A percentile compares a stretch with the other conserved stretches of the same genome.
phyloP scores from a whole-genome alignment of 2,329 filamentous ascomycete genomes.

The Lachnellula occidentalis region DNA sequence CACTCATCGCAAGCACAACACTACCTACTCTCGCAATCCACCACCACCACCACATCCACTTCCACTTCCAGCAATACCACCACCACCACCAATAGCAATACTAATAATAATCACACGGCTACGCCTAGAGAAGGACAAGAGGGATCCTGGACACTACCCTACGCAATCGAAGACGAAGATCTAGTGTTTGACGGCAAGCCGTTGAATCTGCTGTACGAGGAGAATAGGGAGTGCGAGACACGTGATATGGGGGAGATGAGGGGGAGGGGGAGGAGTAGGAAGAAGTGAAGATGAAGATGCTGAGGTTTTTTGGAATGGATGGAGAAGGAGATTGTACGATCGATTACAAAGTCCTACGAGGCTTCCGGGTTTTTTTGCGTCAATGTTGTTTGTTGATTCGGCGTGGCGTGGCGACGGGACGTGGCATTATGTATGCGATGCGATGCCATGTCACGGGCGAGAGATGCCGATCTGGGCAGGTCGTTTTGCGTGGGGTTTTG shows the following conservation, averaged over 20 bases:
- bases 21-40: conserved; percentile 10
- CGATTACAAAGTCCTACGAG: too few species aligned
- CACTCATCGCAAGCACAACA: conserved; percentile 8
- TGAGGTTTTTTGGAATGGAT: too few species aligned
- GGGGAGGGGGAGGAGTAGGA: not conserved
- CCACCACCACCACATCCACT: not conserved
- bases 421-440: too few species aligned
- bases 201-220: conserved; percentile 28
- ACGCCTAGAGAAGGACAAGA: conserved; percentile 15
- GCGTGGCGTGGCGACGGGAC: too few species aligned
- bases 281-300: not conserved
- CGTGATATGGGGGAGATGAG: conserved; percentile 2
- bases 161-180: conserved; percentile 26
- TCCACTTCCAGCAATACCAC: not conserved
- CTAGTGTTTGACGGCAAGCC: conserved; percentile 29
- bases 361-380: too few species aligned
- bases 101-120: conserved; percentile 9
- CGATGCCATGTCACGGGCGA: too few species aligned
- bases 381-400: too few species aligned
- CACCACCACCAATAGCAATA: not conserved
- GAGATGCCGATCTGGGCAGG: too few species aligned
- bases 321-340: too few species aligned
- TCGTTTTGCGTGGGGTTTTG: too few species aligned
- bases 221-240: conserved; percentile 22
- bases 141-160: conserved; percentile 22